These are phyloP conservation scores for Calocera viscosa DNA, from an alignment of 768 basidiomycete genomes.

Conservation along the genomic window DNA sequence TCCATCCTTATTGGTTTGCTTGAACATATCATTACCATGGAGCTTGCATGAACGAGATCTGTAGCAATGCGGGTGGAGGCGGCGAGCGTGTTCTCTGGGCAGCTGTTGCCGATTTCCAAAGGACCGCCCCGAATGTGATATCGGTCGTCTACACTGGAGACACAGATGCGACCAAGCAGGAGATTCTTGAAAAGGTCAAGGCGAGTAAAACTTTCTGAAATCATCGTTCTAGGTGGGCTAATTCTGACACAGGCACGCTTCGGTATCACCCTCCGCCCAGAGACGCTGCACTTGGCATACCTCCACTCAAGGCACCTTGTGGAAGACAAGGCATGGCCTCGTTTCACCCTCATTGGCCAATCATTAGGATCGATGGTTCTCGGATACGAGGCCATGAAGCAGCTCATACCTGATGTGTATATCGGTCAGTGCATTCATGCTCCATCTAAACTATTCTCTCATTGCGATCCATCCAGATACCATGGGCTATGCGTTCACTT, in stretches of 20 bases:
- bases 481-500: constrained; percentile 96
- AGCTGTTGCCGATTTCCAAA: constrained; percentile 66
- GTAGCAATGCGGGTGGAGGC: constrained; percentile 89
- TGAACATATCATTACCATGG: background rate
- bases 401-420: constrained; percentile 76
- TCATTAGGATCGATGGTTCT: constrained; percentile 77
- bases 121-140: constrained; percentile 48
- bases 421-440: constrained; percentile 46
- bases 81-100: constrained; percentile 95
- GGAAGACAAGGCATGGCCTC: constrained; percentile 70
- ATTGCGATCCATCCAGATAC: constrained; percentile 51
- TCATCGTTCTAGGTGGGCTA: background rate
- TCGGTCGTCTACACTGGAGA: constrained; percentile 87
- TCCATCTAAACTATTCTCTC: background rate
- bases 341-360: constrained; percentile 88
- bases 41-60: constrained; percentile 18
- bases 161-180: constrained; percentile 58
- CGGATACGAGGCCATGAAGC: constrained; percentile 67
- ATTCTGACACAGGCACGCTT: constrained; percentile 50
- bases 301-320: constrained; percentile 56
- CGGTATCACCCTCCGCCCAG: constrained; percentile 56
- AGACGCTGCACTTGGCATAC: constrained; percentile 67
- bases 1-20: constrained; percentile 89
- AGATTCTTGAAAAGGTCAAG: constrained; percentile 71
- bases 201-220: constrained; percentile 28